Evolutionary conservation across 176 grass and related monocot genomes (phyloP).

Genomic region (Oryza glaberrima): DNA sequence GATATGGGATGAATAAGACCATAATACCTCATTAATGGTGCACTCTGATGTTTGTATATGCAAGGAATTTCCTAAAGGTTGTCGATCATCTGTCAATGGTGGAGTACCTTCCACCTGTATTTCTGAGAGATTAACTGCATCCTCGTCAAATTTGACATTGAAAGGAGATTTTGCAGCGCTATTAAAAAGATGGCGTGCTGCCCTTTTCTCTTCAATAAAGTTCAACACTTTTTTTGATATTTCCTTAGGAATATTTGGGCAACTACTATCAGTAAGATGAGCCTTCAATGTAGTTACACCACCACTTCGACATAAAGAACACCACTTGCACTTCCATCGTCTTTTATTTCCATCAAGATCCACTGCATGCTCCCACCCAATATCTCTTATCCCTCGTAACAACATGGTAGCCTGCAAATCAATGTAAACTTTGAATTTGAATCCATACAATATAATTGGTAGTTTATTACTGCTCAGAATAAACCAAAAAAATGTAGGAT

Average conservation of each 20-base stretch:
- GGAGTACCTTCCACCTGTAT: slow-evolving; percentile 37
- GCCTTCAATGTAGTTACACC: slow-evolving; percentile 64
- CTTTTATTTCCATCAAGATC: slow-evolving; percentile 66
- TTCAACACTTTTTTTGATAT: slow-evolving; percentile 56
- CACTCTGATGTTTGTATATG: slow-evolving; percentile 29
- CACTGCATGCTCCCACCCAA: slow-evolving; percentile 61
- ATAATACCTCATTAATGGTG: slow-evolving; percentile 41
- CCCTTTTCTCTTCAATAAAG: slow-evolving; percentile 60
- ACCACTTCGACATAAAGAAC: slow-evolving; percentile 60
- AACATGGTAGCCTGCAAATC: slow-evolving; percentile 41
- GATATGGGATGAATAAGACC: slow-evolving; percentile 28
- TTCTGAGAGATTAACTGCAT: slow-evolving; percentile 36
- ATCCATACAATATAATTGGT: slow-evolving; percentile 25
- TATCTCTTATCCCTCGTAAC: slow-evolving; percentile 48
- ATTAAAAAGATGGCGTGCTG: slow-evolving; percentile 49
- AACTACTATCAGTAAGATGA: slow-evolving; percentile 56
- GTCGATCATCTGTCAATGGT: slow-evolving; percentile 23
- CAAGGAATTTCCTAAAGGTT: slow-evolving; percentile 30
- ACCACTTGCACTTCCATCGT: slow-evolving; percentile 62
- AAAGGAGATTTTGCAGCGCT: slow-evolving; percentile 17
- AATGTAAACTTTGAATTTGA: slow-evolving; percentile 22
- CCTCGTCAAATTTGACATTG: slow-evolving; percentile 37
- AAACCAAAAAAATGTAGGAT: slow-evolving; percentile 1
- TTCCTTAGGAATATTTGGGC: slow-evolving; percentile 51
- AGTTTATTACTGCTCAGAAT: slow-evolving; percentile 22